Conservation (phyloP, 805 yeast species). For the Kluyveromyces lactis region DNA sequence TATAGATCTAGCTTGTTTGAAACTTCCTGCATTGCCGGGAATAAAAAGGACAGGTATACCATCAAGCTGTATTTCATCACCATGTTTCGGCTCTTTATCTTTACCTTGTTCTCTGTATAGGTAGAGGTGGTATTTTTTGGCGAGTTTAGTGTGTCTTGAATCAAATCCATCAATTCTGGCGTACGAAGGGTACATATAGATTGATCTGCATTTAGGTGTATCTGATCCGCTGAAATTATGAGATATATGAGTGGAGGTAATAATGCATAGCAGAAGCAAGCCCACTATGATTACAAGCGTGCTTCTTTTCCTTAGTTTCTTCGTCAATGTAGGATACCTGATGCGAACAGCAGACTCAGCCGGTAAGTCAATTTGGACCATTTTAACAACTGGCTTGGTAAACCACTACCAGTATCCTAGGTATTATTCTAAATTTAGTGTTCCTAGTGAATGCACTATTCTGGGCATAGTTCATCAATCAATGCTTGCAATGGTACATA, state of each 20-base stretch:
- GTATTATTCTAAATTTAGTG: no score
- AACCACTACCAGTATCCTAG: no score
- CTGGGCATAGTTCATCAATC: no score
- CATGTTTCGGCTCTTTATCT: conserved; percentile 45
- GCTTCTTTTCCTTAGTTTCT: conserved; percentile 1
- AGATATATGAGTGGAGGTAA: conserved; percentile 8
- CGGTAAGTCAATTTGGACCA: no score
- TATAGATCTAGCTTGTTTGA: conserved; percentile 81
- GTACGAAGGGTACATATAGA: conserved; percentile 79
- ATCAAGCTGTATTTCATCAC: conserved; percentile 32
- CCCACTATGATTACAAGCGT: conserved; percentile 12
- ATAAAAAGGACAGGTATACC: conserved; percentile 90
- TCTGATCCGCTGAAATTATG: conserved; percentile 37
- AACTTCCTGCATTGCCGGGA: conserved; percentile 97
- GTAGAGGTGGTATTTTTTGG: conserved; percentile 66
- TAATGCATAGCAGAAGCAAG: conserved; percentile 10
- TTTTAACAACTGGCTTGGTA: no score
- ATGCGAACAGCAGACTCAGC: not conserved
- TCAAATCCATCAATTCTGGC: conserved; percentile 71
- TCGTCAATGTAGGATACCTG: conserved; percentile 2
- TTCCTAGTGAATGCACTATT: no score
- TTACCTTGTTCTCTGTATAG: conserved; percentile 77
- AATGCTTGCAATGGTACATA: no score
- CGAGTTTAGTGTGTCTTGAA: conserved; percentile 53
- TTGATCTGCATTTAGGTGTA: conserved; percentile 49